These are phyloP conservation scores for Chlorociboria aeruginascens DNA, from an alignment of 495 filamentous ascomycete species.

Conservation along the genomic window DNA sequence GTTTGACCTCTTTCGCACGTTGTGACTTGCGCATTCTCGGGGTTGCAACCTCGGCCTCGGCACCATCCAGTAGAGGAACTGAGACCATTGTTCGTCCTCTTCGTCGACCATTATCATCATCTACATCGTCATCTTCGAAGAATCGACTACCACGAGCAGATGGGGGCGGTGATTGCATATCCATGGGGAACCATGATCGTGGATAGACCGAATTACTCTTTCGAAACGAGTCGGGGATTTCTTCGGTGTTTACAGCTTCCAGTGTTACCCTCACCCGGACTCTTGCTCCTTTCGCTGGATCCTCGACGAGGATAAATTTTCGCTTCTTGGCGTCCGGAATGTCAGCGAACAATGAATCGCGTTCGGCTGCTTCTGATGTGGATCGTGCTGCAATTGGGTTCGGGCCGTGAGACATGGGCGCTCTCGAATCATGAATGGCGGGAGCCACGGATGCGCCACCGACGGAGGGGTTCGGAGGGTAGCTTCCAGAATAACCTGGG, in stretches of 20 bases:
- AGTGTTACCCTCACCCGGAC: conserved; percentile 81
- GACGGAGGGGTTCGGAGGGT: conserved; percentile 32
- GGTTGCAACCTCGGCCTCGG: conserved; percentile 55
- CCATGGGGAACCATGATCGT: conserved; percentile 74
- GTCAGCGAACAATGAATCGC: conserved; percentile 65
- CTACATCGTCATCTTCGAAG: conserved; percentile 51
- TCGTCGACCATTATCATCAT: conserved; percentile 32
- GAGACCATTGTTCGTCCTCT: conserved; percentile 37
- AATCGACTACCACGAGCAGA: conserved; percentile 52
- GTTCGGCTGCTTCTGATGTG: conserved; percentile 26
- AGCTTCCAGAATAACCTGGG: conserved; percentile 55
- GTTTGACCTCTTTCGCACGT: conserved; percentile 63
- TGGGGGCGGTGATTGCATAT: conserved; percentile 72
- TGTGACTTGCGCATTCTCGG: conserved; percentile 55
- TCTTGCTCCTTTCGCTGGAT: conserved; percentile 61
- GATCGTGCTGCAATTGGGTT: conserved; percentile 15
- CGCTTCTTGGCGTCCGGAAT: conserved; percentile 79
- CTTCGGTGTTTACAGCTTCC: conserved; percentile 78
- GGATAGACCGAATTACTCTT: conserved; percentile 80
- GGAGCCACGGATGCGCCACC: conserved; percentile 57
- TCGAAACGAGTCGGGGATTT: conserved; percentile 90
- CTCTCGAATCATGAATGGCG: conserved; percentile 45
- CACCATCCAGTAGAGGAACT: conserved; percentile 63
- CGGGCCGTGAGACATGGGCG: conserved; percentile 22
- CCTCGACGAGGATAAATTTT: conserved; percentile 94